Evolutionary conservation across 2,329 filamentous ascomycete species (phyloP), one percentile per base, ranked within the genome.

Genomic region (Ophiostoma australiae): DNA sequence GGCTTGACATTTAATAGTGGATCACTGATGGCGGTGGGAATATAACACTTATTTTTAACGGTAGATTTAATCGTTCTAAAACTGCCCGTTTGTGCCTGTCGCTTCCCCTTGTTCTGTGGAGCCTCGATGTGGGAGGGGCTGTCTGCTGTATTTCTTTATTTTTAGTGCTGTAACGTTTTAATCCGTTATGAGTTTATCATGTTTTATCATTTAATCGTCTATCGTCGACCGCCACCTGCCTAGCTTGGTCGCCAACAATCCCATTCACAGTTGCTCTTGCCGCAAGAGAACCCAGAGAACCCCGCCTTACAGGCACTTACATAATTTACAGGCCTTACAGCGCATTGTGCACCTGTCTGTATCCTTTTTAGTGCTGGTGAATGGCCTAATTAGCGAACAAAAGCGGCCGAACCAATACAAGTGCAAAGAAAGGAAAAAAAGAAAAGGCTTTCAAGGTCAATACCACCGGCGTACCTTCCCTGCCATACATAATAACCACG

Each of bases 281-380:
- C 39, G n/a, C 39, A 10, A 15, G 15, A 41, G 39, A 15, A 41
- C 39, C 4, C 13, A 41, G 39, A 1, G 55, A 17, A 63, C 58
- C 58, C 58, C 58, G 58, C 58, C 58, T 63, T 63, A 63, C 27
- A 61, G 11, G 27, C 11, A 33, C 55, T 33, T 33, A 61, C 55
- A 61, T 17, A 20, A n/a, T n/a, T 20, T n/a, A 48, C 17, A 48
- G 44, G 5, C 3, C 20, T 17, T 63, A 63, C 58, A 63, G 58
- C 58, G 15, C 58, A 63, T 33, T 31, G 58, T 63, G 58, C 58
- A 33, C 58, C 58, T 13, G 27, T 63, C 27, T 58, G 52, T n/a
- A 20, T 58, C 52, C 52, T 58, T 58, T 58, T 58, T 27, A 58
- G 52, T 58, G 52, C 52, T 58, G 27, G 52, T n/a, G 52, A 58